Percentiles rank a stretch among this genome's conserved stretches.
These are phyloP conservation scores for Raddia distichophylla DNA, from an alignment of 176 grass and related monocot species.

Conservation along the genomic window DNA sequence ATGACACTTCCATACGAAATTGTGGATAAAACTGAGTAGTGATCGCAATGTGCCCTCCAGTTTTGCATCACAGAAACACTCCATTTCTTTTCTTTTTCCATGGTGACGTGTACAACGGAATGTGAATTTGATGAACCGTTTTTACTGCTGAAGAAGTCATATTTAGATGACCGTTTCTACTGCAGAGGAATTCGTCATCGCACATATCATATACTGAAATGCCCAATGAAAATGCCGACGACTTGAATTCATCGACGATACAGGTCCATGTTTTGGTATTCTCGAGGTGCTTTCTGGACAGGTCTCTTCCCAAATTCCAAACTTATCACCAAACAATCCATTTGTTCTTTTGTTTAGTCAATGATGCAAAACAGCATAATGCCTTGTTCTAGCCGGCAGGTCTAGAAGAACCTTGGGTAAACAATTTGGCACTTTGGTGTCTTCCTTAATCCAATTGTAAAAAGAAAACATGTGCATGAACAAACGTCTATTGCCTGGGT, in stretches of 20 bases:
- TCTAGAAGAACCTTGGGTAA: background rate
- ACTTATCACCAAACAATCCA: background rate
- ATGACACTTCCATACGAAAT: background rate
- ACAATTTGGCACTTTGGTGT: background rate
- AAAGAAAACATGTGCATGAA: background rate
- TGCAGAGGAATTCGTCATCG: background rate
- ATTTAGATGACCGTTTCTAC: background rate
- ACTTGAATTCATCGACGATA: background rate
- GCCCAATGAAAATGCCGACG: background rate
- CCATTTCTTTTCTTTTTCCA: background rate
- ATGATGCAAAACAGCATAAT: background rate
- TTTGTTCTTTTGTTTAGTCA: background rate
- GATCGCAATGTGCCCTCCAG: background rate
- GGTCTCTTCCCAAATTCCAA: slow-evolving; percentile 20
- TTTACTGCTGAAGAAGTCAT: background rate
- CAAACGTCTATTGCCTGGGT: background rate
- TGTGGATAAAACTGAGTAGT: slow-evolving; percentile 26
- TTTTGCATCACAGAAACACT: background rate
- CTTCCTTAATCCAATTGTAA: background rate
- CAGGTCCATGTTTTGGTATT: background rate
- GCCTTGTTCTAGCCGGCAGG: background rate
- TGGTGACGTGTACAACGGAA: background rate
- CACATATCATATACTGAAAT: background rate
- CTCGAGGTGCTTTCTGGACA: slow-evolving; percentile 13
- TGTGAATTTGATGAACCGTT: slow-evolving; percentile 5